A percentile compares a stretch with the other conserved stretches of the same genome.
Conservation (phyloP, 306 rosid genomes). For the Clitoria ternatea region DNA sequence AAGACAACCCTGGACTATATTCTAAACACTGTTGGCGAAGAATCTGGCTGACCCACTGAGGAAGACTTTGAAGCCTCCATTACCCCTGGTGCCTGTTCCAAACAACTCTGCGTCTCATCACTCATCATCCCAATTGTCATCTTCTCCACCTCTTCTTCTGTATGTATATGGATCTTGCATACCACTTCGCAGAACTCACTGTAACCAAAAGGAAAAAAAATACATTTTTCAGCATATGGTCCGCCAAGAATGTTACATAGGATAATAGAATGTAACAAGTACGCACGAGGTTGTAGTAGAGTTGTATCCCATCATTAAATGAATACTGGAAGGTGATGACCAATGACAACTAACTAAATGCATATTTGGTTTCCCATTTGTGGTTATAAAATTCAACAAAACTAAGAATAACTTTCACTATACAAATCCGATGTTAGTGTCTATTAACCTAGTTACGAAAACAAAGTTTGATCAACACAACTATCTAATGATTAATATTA, state of each 20-base stretch:
- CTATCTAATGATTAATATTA: too few species aligned
- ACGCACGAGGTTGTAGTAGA: not conserved
- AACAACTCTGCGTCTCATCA: slow-evolving; percentile 84
- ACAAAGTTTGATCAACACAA: too few species aligned
- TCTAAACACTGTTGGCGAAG: slow-evolving; percentile 68
- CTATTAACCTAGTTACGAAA: too few species aligned
- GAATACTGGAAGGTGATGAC: not conserved
- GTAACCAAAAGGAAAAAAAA: slow-evolving; percentile 28
- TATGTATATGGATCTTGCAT: slow-evolving; percentile 76
- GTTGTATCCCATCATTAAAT: not conserved
- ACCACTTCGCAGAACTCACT: slow-evolving; percentile 87
- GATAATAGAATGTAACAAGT: not conserved
- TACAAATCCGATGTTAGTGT: too few species aligned
- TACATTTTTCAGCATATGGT: not conserved
- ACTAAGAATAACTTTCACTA: too few species aligned
- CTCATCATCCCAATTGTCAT: slow-evolving; percentile 73
- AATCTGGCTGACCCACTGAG: slow-evolving; percentile 87
- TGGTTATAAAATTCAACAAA: too few species aligned
- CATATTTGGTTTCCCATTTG: too few species aligned
- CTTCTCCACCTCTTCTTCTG: slow-evolving; percentile 94
- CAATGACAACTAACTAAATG: not conserved
- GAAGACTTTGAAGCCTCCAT: slow-evolving; percentile 85
- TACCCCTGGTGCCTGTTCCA: slow-evolving; percentile 68
- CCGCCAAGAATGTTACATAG: not conserved
- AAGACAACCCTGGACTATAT: slow-evolving; percentile 31